Evolutionary conservation across 2,329 filamentous ascomycete species (phyloP).

Genomic region (Nothopassalora personata): DNA sequence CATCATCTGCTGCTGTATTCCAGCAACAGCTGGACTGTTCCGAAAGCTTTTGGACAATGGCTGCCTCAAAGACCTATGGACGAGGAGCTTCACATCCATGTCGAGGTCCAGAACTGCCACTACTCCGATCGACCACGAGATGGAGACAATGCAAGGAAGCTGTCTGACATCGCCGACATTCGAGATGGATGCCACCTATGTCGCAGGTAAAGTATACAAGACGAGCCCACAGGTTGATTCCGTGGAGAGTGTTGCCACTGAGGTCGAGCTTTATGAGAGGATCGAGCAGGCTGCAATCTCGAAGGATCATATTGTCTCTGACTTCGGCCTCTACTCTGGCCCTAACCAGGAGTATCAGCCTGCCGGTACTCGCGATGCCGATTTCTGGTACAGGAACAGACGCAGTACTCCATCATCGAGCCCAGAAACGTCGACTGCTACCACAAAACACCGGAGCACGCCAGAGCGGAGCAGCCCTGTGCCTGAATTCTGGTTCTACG

Average conservation of each 20-base stretch:
- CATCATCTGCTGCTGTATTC: conserved; percentile 19
- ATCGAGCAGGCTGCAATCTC: neutral
- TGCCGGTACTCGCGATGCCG: neutral
- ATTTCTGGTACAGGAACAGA: neutral
- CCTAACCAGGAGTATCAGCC: neutral
- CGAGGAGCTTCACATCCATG: neutral
- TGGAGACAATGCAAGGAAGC: neutral
- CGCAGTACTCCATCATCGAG: neutral
- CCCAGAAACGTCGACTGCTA: neutral
- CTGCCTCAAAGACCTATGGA: neutral
- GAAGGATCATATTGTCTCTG: neutral
- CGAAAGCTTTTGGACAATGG: conserved; percentile 5
- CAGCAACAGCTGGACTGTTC: conserved; percentile 12
- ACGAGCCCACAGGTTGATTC: neutral
- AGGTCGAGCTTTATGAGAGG: neutral
- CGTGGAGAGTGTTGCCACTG: neutral
- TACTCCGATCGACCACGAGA: neutral
- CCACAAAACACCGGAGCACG: neutral
- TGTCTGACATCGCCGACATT: neutral
- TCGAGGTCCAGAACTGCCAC: neutral
- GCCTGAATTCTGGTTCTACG: conserved; percentile 1
- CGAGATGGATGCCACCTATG: neutral
- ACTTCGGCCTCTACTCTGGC: neutral
- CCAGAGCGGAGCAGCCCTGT: neutral
- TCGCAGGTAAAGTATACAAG: neutral